Evolutionary conservation across 108 stramenopile genomes (phyloP), one percentile per base, ranked within the genome.

Genomic region (Skeletonema grethae): DNA sequence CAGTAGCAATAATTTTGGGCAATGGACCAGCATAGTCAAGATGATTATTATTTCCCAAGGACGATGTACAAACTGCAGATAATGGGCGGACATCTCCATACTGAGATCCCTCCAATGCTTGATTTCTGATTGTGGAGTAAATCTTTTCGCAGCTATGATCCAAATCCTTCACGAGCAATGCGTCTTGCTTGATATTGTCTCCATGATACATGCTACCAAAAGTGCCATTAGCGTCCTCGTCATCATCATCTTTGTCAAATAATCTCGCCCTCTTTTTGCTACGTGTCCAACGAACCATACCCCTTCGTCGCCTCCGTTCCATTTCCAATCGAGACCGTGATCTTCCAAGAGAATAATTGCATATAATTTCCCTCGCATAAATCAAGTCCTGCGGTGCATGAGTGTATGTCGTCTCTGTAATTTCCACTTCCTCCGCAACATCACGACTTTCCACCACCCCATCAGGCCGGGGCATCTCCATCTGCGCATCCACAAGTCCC

Each of bases 341-440:
- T 13, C 82, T 67, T 28, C 72, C 71, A 62, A 97, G 67, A 0
- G 97, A 97, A 79, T 83, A 93, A 25, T 85, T 63, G 22, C 86
- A 68, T 50, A 98, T 91, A 8, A 46, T 41, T 57, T 84, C 79
- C 29, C 98, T 72, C 1, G 97, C 96, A 41, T 77, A 62, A 15
- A 97, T 86, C 30, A 98, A 85, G 29, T 86, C 93, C 7, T 63
- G 75, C 31, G 82, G 67, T n/a, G 96, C 97, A 43, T 86, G 78
- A 29, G 95, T 91, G 71, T 98, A 99, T 31, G 96, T 93, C 1
- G 89, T 95, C 15, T 92, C 92, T 29, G 56, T 72, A 13, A 73
- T 69, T 24, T 60, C 79, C 7, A 39, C 71, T 31, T 0, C 15
- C 12, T 28, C 18, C 0, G 22, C 4, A 13, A 25, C 57, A 31